Percentiles rank a stretch among this genome's conserved stretches.
Conservation (phyloP, 2,329 filamentous ascomycete genomes). For the Gyromitra esculenta region DNA sequence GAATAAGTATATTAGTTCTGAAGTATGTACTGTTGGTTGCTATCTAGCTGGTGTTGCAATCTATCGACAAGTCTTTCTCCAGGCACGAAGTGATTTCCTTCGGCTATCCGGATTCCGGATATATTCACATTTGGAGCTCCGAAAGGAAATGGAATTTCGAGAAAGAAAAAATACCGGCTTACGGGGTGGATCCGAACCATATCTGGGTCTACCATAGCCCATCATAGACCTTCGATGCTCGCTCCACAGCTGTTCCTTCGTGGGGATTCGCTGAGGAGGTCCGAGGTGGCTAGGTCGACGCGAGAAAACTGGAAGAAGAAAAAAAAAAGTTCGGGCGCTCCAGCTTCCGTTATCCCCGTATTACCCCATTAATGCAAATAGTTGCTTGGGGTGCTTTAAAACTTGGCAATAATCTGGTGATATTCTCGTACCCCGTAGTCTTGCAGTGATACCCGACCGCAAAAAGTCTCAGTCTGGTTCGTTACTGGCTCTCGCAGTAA, state of each 20-base stretch:
- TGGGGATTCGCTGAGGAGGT: constrained; percentile 6
- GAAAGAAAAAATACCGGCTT: constrained; percentile 18
- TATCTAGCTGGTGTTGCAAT: not conserved
- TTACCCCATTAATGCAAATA: constrained; percentile 24
- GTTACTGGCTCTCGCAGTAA: not conserved
- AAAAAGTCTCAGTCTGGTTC: constrained; percentile 16
- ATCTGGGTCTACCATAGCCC: constrained; percentile 10
- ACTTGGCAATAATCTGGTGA: constrained; percentile 44
- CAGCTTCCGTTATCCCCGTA: constrained; percentile 44
- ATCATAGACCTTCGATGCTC: not conserved
- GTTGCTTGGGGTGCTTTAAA: constrained; percentile 2
- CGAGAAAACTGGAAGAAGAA: constrained; percentile 2
- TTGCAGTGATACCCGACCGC: constrained; percentile 16
- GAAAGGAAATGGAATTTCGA: not conserved
- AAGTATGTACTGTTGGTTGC: not conserved
- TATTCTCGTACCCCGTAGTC: constrained; percentile 30
- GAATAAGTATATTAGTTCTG: not conserved
- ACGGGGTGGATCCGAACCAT: not conserved
- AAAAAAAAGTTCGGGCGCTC: constrained; percentile 35
- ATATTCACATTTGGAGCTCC: not conserved
- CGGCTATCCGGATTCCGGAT: constrained; percentile 30
- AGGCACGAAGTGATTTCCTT: constrained; percentile 21
- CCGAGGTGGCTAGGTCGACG: constrained; percentile 22
- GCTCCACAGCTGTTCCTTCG: not conserved
- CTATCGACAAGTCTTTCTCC: not conserved